Base-by-base conservation (phyloP, 2,329 filamentous ascomycete species). In the Fusarium tjaetaba region DNA sequence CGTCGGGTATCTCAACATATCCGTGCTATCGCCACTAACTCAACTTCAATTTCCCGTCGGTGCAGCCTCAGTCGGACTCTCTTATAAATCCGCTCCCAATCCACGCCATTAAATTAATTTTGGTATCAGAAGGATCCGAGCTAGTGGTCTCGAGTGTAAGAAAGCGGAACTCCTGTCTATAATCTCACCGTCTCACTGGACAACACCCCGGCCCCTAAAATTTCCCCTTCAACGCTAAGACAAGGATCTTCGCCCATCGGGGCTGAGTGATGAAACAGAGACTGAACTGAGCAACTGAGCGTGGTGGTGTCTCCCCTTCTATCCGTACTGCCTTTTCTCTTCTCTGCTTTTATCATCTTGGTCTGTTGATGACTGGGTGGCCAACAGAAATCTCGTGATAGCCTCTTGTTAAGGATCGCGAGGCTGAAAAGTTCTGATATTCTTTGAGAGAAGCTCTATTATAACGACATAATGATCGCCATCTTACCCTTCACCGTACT, bases 181-280 rank as follows among this genome's bases (percentile, higher is more conserved):
- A 14, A 42, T 45, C 42, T 39, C 32, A 42, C 9, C 9, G 11
- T 62, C n/a, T 71, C 28, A 73, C 60, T 73, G 70, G 70, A 34
- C 48, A 22, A 55, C 14, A 52, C 26, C 39, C 56, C n/a, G 24
- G 32, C 55, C 68, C 34, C 52, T 41, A 68, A 34, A 48, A 63
- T 68, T 42, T 68, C 68, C 45, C 45, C 42, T 36, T 55, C 53
- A 32, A 61, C 65, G 55, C 70, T 65, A 73, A 61, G 26, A 43
- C 56, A 67, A 26, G 68, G 68, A 68, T 71, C 70, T 56, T 49
- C 34, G 48, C 41, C 66, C 63, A 43, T n/a, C 28, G 51, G 52
- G 70, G 70, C 70, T 73, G 61, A 71, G 57, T 46, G 46, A 51
- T 71, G 68, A 71, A 71, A 71, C 67, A 52, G 38, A 43, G 43